Base-by-base conservation (phyloP, 2,329 filamentous ascomycete genomes). In the Xenosphaeropsis pyriputrescens region DNA sequence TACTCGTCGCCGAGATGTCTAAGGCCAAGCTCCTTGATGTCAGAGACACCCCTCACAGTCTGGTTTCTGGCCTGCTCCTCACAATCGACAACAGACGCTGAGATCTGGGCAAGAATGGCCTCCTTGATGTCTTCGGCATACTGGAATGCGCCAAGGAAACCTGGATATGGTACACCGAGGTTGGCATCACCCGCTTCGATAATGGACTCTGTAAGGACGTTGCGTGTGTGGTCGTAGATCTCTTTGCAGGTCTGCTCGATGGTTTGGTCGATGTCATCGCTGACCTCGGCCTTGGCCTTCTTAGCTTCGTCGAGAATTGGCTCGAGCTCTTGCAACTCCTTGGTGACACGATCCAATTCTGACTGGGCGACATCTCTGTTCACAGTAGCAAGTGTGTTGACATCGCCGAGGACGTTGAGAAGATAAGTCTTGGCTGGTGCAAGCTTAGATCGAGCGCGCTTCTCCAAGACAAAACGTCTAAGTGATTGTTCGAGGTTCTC, bases 361-460 rank as follows among this genome's bases (percentile, higher is more conserved):
- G 78, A 71, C 49, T 85, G 75, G 2, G 88, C 86, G 18, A 95
- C 80, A 46, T 94, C 85, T 18, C 78, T 70, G 57, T 98, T 98
- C 49, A 94, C 85, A 0, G 69, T 75, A 5, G 89, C 89, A 32
- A 98, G 67, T 4, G 75, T 79, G 52, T 85, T 68, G 41, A 98
- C 68, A 52, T 98, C 91, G 48, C 85, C 81, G 26, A 98, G 69
- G 18, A 96, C 80, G 57, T 98, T 98, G 50, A 93, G 66, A 1
- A 98, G 73, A 54, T 98, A 98, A 2, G 89, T 96, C 60, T 86
- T 88, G 6, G 91, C 91, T 5, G 91, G 91, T 1, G 91, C 89
- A 42, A 98, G 71, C 63, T 98, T 98, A 7, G 91, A 96, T 19
- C 86, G 76, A 35, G 91, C 86, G 39, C 91, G 76, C 66, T 96